These are phyloP conservation scores for Neurospora tetraspora DNA, from an alignment of 495 filamentous ascomycete species.

Conservation along the genomic window DNA sequence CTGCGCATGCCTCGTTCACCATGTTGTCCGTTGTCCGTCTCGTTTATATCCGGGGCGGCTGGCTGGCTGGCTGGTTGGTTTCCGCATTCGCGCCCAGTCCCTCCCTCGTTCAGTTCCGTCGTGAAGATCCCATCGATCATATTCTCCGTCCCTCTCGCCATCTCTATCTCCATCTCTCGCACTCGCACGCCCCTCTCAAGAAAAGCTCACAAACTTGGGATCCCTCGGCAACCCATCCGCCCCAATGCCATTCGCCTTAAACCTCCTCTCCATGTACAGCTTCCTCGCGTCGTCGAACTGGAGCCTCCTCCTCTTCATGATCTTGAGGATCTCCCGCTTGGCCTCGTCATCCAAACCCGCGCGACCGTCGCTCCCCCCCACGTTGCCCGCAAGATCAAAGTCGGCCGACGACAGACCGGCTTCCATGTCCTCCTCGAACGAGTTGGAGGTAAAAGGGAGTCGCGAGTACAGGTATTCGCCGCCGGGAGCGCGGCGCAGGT, in stretches of 20 bases:
- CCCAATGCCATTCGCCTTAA: slow-evolving; percentile 78
- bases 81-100: neutral
- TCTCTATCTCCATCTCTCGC: neutral
- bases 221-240: slow-evolving; percentile 81
- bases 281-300: slow-evolving; percentile 86
- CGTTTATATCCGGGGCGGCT: neutral
- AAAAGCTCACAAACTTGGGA: slow-evolving; percentile 92
- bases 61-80: neutral
- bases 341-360: slow-evolving; percentile 67
- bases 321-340: slow-evolving; percentile 70
- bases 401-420: slow-evolving; percentile 69
- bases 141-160: neutral
- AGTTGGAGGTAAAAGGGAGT: slow-evolving; percentile 51
- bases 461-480: slow-evolving; percentile 57
- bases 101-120: neutral
- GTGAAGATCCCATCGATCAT: neutral
- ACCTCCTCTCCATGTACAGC: slow-evolving; percentile 72
- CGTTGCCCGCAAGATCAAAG: slow-evolving; percentile 73
- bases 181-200: slow-evolving; percentile 28
- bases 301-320: slow-evolving; percentile 73
- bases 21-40: neutral
- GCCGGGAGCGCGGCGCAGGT: slow-evolving; percentile 35
- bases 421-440: slow-evolving; percentile 66
- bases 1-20: neutral
- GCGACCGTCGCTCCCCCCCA: slow-evolving; percentile 64